Evolutionary conservation across 106 monocot species (phyloP).

Genomic region (Dioscorea zingiberensis): DNA sequence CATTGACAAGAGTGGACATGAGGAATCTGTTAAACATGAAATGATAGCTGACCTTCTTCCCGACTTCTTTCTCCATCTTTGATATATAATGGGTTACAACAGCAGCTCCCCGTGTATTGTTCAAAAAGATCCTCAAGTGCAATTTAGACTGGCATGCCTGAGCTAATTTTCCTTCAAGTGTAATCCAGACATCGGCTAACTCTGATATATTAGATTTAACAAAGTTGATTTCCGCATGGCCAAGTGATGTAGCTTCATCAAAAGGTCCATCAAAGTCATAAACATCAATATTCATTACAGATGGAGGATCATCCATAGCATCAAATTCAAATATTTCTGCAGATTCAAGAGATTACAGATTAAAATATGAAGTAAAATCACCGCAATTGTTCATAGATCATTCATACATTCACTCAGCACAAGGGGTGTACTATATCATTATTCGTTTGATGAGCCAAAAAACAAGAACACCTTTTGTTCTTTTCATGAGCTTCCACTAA

Average conservation of each 20-base stretch:
- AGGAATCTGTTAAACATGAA: neutral
- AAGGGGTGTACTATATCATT: too few relatives aligned
- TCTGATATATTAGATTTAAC: conserved; percentile 73
- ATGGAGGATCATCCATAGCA: conserved; percentile 84
- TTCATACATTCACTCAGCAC: too few relatives aligned
- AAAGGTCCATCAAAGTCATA: conserved; percentile 77
- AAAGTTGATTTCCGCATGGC: conserved; percentile 77
- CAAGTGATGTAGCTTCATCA: conserved; percentile 58
- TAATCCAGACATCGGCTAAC: conserved; percentile 71
- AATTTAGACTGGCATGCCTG: conserved; percentile 65
- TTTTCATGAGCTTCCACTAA: too few relatives aligned
- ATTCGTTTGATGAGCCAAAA: too few relatives aligned
- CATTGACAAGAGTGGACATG: neutral
- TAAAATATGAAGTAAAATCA: neutral
- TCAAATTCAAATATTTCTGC: conserved; percentile 91
- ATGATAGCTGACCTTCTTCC: conserved; percentile 58
- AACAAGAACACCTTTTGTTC: too few relatives aligned
- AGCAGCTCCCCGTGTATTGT: conserved; percentile 58
- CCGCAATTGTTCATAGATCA: too few relatives aligned
- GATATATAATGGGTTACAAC: conserved; percentile 60
- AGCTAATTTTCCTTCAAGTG: conserved; percentile 67
- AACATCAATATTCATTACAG: conserved; percentile 63
- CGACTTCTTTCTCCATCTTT: conserved; percentile 83
- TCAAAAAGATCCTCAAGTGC: conserved; percentile 71
- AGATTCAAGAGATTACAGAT: conserved; percentile 6